A percentile compares a stretch with the other conserved stretches of the same genome.
Evolutionary conservation across 2,329 filamentous ascomycete genomes (phyloP).

Genomic region (Daldinia eschscholtzii): DNA sequence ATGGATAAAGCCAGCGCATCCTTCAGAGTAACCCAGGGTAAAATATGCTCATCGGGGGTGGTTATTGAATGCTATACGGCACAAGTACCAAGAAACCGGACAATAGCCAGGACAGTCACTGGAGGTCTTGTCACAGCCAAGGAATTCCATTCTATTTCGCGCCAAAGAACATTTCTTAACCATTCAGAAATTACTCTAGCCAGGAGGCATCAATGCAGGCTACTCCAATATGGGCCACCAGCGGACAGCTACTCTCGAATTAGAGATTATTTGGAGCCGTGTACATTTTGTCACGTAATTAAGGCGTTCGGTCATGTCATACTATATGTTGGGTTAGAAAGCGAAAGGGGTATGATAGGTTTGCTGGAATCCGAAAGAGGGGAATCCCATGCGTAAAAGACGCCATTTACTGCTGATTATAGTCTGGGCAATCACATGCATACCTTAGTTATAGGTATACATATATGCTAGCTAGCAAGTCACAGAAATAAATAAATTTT

Average conservation of each 20-base stretch:
- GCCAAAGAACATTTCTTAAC: conserved; percentile 26
- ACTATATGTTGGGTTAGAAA: conserved; percentile 34
- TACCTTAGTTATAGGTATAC: conserved; percentile 11
- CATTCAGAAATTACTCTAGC: conserved; percentile 15
- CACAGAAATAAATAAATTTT: conserved; percentile 9
- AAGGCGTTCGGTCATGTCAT: conserved; percentile 16
- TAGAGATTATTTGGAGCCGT: conserved; percentile 5
- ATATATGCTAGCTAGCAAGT: conserved; percentile 11
- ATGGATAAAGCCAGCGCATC: background rate
- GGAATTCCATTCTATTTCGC: conserved; percentile 28
- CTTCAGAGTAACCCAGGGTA: background rate
- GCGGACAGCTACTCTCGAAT: conserved; percentile 1
- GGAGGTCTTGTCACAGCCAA: conserved; percentile 9
- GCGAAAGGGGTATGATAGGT: conserved; percentile 21
- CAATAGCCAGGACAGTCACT: conserved; percentile 11
- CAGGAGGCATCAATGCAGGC: conserved; percentile 9
- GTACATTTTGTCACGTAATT: conserved; percentile 7
- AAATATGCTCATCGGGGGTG: background rate
- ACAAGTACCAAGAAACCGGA: conserved; percentile 1
- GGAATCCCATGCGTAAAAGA: conserved; percentile 3
- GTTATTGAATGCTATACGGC: background rate
- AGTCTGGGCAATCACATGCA: conserved; percentile 8
- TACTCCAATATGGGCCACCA: conserved; percentile 3
- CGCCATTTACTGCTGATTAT: conserved; percentile 15
- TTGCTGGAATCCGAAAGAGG: conserved; percentile 18